Evolutionary conservation across 2,329 filamentous ascomycete genomes (phyloP).

Genomic region (Atkinsonella texensis): DNA sequence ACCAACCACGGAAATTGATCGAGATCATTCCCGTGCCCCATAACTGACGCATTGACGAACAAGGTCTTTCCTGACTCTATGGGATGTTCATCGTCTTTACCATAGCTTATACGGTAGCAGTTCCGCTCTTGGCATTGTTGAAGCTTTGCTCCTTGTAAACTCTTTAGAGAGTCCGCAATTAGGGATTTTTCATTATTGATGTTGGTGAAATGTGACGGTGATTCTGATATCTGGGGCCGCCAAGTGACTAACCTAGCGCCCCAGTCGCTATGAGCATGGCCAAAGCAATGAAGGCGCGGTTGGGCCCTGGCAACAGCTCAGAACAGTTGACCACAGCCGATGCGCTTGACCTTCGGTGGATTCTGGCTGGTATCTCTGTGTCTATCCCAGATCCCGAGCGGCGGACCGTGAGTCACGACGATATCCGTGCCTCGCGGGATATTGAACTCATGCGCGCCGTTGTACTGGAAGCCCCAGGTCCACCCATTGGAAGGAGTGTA

Average conservation of each 20-base stretch:
- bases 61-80: too few species aligned
- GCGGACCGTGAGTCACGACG: too few species aligned
- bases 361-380: too few species aligned
- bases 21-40: too few species aligned
- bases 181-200: constrained; percentile 33
- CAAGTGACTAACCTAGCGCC: constrained; percentile 27
- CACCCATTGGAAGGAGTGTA: neutral
- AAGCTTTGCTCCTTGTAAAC: too few species aligned
- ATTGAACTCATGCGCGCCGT: neutral
- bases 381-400: neutral
- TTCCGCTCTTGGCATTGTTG: too few species aligned
- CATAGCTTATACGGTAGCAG: too few species aligned
- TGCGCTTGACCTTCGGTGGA: constrained; percentile 9
- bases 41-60: too few species aligned
- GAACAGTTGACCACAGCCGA: constrained; percentile 22
- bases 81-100: too few species aligned
- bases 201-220: constrained; percentile 31
- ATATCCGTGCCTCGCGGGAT: too few species aligned
- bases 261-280: constrained; percentile 22
- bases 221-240: constrained; percentile 26
- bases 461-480: neutral
- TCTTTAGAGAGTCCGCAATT: constrained; percentile 22
- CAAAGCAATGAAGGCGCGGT: constrained; percentile 25
- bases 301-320: constrained; percentile 15
- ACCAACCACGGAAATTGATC: too few species aligned